phyloP scores from a whole-genome alignment of 2,329 filamentous ascomycete species.

The Fusarium zealandicum region DNA sequence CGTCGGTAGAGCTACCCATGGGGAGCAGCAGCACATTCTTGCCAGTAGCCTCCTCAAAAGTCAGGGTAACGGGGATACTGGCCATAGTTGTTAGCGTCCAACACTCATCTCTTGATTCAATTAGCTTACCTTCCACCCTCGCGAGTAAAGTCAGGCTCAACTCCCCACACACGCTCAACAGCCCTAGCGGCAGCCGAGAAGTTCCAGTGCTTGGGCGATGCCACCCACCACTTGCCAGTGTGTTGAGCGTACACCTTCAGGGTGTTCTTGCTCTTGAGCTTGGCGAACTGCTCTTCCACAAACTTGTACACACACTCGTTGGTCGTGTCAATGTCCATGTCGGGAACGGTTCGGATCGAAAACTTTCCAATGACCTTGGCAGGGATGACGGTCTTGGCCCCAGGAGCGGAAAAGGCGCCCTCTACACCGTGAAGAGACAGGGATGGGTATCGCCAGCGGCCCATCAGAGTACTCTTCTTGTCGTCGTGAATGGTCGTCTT shows the following conservation, averaged over 20 bases:
- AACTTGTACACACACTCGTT: slow-evolving; percentile 85
- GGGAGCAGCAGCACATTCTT: slow-evolving; percentile 97
- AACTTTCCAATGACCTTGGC: slow-evolving; percentile 99
- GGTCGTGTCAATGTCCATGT: slow-evolving; percentile 94
- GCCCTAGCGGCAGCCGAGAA: slow-evolving; percentile 94
- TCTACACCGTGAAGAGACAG: slow-evolving; percentile 94
- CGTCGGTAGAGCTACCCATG: slow-evolving; percentile 97
- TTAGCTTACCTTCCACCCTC: slow-evolving; percentile 84
- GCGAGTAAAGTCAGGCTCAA: slow-evolving; percentile 92
- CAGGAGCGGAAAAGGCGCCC: slow-evolving; percentile 90
- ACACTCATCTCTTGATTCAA: background rate
- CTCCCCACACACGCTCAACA: slow-evolving; percentile 93
- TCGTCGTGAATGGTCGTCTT: slow-evolving; percentile 85
- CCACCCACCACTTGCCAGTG: slow-evolving; percentile 98
- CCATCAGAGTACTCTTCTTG: slow-evolving; percentile 94
- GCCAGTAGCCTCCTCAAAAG: slow-evolving; percentile 95
- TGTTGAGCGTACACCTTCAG: slow-evolving; percentile 84
- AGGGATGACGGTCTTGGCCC: slow-evolving; percentile 97
- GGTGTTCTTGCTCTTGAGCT: slow-evolving; percentile 91
- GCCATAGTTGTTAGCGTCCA: slow-evolving; percentile 22
- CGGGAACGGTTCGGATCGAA: slow-evolving; percentile 93
- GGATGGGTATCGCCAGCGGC: slow-evolving; percentile 92
- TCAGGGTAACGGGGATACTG: slow-evolving; percentile 95
- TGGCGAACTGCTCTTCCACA: slow-evolving; percentile 83
- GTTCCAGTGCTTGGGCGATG: slow-evolving; percentile 98